Base-by-base conservation (phyloP, 2,329 filamentous ascomycete species). In the Cercospora sesami region DNA sequence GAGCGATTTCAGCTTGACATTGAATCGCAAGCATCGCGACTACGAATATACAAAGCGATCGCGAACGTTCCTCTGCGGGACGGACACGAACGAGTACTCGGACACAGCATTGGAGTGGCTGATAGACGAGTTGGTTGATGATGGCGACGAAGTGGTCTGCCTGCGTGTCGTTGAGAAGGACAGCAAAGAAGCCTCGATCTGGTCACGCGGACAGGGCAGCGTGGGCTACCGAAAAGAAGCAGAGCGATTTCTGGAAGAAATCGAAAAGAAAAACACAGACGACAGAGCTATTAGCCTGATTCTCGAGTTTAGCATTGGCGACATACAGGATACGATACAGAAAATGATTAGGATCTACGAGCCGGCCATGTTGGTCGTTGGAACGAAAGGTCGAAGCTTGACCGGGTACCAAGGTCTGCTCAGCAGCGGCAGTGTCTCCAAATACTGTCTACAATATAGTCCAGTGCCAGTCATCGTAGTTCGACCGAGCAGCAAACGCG, bases 401-500 rank as follows among this genome's bases (percentile, higher is more conserved):
- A 92, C 92, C 36, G 93, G 93, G 28, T 89, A 97, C 66, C 93
- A 96, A 77, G 92, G 92, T 59, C 83, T 97, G 31, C 86, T 97
- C 51, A 92, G 92, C 60, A 73, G 70, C 30, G 95, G 93, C 71
- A 95, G 91, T 0, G 94, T 97, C 55, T 96, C 92, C 28, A 97
- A 97, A 78, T 97, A 97, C 80, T 97, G 94, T 75, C 85, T 97
- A 12, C 94, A 97, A 77, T 94, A 96, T 78, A 96, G 92, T 1
- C 93, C 94, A 0, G 92, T 97, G 1, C 94, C 94, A 0, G 94
- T 97, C 7, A 94, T 97, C 31, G 94, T 97, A 33, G 94, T 97
- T 9, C 88, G 94, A 4, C 93, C 94, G 39, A 91, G 90, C 33
- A 91, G 91, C 69, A 96, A 96, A 81, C 90, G 94, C 21, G 87